A percentile compares a stretch with the other conserved stretches of the same genome.
Evolutionary conservation across 192 early-diverging fungal species (phyloP).

Genomic region (Blastocladiella britannica): DNA sequence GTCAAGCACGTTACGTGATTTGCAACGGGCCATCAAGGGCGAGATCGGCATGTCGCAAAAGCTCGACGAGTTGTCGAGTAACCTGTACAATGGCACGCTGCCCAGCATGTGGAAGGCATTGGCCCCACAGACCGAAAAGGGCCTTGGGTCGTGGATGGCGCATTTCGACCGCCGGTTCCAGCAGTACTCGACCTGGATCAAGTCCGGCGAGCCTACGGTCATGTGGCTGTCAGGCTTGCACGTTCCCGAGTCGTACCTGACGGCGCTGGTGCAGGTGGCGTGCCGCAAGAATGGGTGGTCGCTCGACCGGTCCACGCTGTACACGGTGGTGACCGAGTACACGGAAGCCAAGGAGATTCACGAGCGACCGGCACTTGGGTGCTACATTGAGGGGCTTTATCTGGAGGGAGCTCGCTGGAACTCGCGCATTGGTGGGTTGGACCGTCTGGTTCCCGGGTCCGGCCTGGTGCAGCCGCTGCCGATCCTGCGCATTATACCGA

Average conservation of each 20-base stretch:
- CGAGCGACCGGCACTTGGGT: slow-evolving; percentile 30
- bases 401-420: slow-evolving; percentile 44
- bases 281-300: slow-evolving; percentile 55
- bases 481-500: slow-evolving; percentile 38
- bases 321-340: slow-evolving; percentile 13
- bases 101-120: slow-evolving; percentile 33
- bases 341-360: slow-evolving; percentile 23
- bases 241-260: slow-evolving; percentile 74
- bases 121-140: slow-evolving; percentile 34
- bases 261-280: slow-evolving; percentile 65
- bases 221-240: slow-evolving; percentile 73
- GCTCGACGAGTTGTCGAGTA: slow-evolving; percentile 42
- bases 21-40: slow-evolving; percentile 56
- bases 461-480: slow-evolving; percentile 30
- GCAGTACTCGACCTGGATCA: slow-evolving; percentile 17
- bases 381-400: slow-evolving; percentile 35
- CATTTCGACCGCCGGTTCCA: slow-evolving; percentile 39
- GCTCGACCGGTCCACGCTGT: slow-evolving; percentile 53
- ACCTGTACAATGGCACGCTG: slow-evolving; percentile 50
- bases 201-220: slow-evolving; percentile 8
- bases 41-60: slow-evolving; percentile 64
- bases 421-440: slow-evolving; percentile 14
- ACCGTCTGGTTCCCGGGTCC: slow-evolving; percentile 29
- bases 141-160: slow-evolving; percentile 45
- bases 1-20: slow-evolving; percentile 33